These are phyloP conservation scores for Trichoderma sp. DNA, from an alignment of 2,329 filamentous ascomycete genomes.

Conservation along the genomic window DNA sequence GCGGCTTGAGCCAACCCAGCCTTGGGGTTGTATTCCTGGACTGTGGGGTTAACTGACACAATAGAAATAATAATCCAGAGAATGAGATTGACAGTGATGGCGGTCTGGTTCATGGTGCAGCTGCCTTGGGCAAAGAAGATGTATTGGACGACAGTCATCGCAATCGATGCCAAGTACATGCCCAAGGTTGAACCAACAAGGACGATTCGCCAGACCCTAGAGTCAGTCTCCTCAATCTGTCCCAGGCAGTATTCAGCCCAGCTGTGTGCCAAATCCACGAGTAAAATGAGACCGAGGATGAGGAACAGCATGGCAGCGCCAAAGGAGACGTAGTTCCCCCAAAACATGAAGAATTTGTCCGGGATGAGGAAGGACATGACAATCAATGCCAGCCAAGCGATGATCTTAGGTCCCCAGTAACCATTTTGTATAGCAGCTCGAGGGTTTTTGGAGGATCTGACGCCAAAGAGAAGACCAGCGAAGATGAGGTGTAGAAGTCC, in stretches of 20 bases:
- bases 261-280: conserved; percentile 93
- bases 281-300: conserved; percentile 83
- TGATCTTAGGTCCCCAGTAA: conserved; percentile 97
- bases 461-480: conserved; percentile 80
- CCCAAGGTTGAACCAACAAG: conserved; percentile 88
- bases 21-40: conserved; percentile 90
- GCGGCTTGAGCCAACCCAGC: conserved; percentile 96
- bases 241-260: conserved; percentile 97
- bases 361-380: conserved; percentile 95
- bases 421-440: conserved; percentile 92
- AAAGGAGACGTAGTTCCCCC: conserved; percentile 92
- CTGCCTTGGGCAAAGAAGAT: conserved; percentile 83
- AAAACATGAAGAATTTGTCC: conserved; percentile 90
- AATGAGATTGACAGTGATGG: conserved; percentile 90
- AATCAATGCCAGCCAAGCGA: conserved; percentile 83
- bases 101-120: conserved; percentile 95
- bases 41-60: conserved; percentile 83
- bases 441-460: conserved; percentile 82
- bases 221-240: conserved; percentile 90
- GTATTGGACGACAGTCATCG: conserved; percentile 97
- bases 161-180: conserved; percentile 90
- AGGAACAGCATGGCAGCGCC: conserved; percentile 90
- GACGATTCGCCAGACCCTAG: conserved; percentile 77
- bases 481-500: conserved; percentile 91
- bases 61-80: conserved; percentile 78